Evolutionary conservation across 768 basidiomycete species (phyloP).

Genomic region (Sporobolomyces phaffii): DNA sequence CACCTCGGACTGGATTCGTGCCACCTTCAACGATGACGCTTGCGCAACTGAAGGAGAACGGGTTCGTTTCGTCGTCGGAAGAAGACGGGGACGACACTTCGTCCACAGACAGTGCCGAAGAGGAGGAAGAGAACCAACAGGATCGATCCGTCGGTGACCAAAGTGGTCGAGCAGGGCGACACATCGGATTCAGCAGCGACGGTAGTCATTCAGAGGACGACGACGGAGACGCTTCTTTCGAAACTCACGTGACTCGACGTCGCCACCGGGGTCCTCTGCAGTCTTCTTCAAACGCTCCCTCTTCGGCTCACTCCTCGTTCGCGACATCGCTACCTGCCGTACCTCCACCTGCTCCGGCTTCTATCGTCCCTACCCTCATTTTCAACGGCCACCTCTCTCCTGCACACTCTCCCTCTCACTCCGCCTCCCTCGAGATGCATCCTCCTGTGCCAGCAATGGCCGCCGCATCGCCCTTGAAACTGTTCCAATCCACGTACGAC

Average conservation of each 20-base stretch:
- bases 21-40: conserved; percentile 7
- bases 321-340: background rate
- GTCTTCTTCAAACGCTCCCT: background rate
- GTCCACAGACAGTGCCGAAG: too few relatives aligned
- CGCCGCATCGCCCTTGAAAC: conserved; percentile 39
- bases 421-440: background rate
- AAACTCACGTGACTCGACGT: too few relatives aligned
- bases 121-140: background rate
- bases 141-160: too few relatives aligned
- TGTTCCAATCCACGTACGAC: conserved; percentile 93
- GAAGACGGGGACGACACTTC: background rate
- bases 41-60: background rate
- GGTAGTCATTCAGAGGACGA: conserved; percentile 10
- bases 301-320: background rate
- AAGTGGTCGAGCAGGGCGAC: background rate
- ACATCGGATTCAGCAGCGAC: background rate
- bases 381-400: background rate
- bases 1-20: background rate
- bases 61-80: conserved; percentile 1
- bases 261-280: background rate
- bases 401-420: background rate
- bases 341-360: background rate
- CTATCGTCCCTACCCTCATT: background rate
- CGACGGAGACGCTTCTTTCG: background rate
- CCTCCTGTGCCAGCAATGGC: too few relatives aligned